phyloP scores from a whole-genome alignment of 306 rosid species.

The Prunus mongolica region DNA sequence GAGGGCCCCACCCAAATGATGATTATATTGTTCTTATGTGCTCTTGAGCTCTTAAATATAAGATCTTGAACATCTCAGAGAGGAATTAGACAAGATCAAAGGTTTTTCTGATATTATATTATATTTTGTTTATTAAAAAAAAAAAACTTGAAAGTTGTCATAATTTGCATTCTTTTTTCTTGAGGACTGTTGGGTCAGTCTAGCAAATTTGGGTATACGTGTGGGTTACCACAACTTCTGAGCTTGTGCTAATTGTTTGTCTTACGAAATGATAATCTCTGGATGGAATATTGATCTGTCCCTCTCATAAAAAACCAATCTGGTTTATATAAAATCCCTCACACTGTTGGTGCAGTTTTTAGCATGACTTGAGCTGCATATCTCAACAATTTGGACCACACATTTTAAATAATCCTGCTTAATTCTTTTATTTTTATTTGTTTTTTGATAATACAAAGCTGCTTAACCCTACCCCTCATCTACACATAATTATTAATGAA shows the following conservation, averaged over 20 bases:
- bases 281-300: neutral
- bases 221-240: neutral
- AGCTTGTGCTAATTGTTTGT: neutral
- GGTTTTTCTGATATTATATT: too few relatives aligned
- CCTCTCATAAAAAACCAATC: neutral
- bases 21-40: neutral
- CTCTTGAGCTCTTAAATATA: neutral
- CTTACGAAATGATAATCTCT: neutral
- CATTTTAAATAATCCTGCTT: neutral
- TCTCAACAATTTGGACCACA: neutral
- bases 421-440: too few relatives aligned
- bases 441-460: neutral
- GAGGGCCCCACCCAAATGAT: neutral
- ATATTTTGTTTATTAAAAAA: neutral
- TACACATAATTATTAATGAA: slow-evolving; percentile 9
- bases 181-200: neutral
- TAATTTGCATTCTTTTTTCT: neutral
- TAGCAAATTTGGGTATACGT: neutral
- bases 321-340: neutral
- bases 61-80: neutral
- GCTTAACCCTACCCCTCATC: slow-evolving; percentile 2
- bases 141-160: neutral
- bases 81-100: neutral
- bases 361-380: neutral
- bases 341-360: neutral